These are phyloP conservation scores for Nephromyces sp. DNA, from an alignment of 169 alveolate species.

Conservation along the genomic window DNA sequence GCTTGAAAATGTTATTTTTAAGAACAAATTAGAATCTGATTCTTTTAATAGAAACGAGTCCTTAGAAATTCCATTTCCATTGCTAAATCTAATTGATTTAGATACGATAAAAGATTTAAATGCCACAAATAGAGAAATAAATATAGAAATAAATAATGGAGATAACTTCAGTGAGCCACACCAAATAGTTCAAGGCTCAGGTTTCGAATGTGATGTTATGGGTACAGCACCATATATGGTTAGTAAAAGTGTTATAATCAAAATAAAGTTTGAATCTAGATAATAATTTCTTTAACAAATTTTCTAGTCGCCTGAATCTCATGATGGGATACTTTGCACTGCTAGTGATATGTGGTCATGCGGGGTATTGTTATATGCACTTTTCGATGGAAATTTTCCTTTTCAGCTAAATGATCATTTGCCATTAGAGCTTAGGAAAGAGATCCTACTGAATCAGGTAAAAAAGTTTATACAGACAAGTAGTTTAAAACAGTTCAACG, in stretches of 20 bases:
- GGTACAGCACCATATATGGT: background rate
- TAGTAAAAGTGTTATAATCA: too few relatives aligned
- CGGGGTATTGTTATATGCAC: conserved; percentile 27
- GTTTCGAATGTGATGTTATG: background rate
- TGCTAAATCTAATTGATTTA: too few relatives aligned
- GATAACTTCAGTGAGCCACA: background rate
- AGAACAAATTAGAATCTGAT: too few relatives aligned
- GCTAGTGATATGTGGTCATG: conserved; percentile 34
- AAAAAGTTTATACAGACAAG: background rate
- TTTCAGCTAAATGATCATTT: conserved; percentile 18
- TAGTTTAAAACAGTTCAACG: too few relatives aligned
- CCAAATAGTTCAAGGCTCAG: too few relatives aligned
- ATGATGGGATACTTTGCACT: conserved; percentile 20
- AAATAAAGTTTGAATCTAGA: too few relatives aligned
- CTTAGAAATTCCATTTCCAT: too few relatives aligned
- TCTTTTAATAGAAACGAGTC: too few relatives aligned
- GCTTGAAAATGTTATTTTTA: background rate
- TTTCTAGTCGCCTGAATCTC: conserved; percentile 34
- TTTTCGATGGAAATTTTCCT: conserved; percentile 38
- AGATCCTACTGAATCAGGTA: background rate
- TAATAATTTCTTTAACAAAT: too few relatives aligned
- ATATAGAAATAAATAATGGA: background rate
- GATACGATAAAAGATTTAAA: background rate
- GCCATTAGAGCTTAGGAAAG: background rate
- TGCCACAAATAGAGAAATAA: background rate